phyloP scores from a whole-genome alignment of 441 rosid genomes.

The Dalechampia spathulata region DNA sequence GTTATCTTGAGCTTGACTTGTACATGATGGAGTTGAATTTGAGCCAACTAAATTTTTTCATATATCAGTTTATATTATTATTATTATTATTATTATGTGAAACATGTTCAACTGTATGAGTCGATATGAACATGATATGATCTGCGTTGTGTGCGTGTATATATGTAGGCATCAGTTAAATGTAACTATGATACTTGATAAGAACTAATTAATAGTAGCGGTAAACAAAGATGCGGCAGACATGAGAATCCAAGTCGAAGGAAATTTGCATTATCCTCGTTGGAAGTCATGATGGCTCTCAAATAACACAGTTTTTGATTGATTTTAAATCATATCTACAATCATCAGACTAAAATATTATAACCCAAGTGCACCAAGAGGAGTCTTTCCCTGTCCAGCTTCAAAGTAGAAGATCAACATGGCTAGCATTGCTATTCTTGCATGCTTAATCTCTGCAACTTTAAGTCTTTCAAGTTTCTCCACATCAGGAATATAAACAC shows the following conservation, averaged over 20 bases:
- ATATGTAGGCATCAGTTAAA: too few relatives aligned
- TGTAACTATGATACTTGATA: too few relatives aligned
- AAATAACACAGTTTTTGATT: neutral
- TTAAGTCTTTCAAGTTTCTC: slow-evolving; percentile 81
- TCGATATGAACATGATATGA: too few relatives aligned
- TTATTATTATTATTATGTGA: too few relatives aligned
- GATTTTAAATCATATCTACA: neutral
- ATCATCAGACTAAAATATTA: slow-evolving; percentile 15
- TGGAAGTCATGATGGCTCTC: slow-evolving; percentile 1
- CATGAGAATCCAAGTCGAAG: slow-evolving; percentile 1
- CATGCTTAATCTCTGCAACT: slow-evolving; percentile 92
- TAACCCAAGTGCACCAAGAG: slow-evolving; percentile 91
- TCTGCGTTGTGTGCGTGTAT: too few relatives aligned
- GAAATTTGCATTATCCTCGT: neutral
- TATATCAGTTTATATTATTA: too few relatives aligned
- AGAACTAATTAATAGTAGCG: too few relatives aligned
- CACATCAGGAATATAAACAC: slow-evolving; percentile 58
- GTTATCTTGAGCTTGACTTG: too few relatives aligned
- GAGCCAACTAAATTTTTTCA: too few relatives aligned
- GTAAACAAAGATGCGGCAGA: too few relatives aligned
- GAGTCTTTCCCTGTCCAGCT: slow-evolving; percentile 98
- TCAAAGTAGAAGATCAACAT: slow-evolving; percentile 96
- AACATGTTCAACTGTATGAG: too few relatives aligned
- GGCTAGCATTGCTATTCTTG: slow-evolving; percentile 88
- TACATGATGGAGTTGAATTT: too few relatives aligned